phyloP scores from a whole-genome alignment of 306 rosid genomes.

The Betula pendula region DNA sequence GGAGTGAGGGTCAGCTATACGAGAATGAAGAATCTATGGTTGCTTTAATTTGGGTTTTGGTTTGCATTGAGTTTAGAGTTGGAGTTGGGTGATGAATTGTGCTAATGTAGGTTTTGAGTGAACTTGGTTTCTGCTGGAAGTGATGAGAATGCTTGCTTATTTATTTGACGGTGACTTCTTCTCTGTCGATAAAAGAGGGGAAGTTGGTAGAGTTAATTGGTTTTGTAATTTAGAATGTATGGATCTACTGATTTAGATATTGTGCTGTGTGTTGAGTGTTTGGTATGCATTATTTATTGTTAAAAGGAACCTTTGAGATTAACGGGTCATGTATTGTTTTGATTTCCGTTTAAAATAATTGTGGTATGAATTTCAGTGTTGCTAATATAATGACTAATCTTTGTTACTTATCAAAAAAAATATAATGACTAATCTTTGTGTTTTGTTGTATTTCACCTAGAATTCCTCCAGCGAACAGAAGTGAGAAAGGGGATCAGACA shows the following conservation, averaged over 20 bases:
- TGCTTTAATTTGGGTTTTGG: not conserved
- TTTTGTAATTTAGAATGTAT: not conserved
- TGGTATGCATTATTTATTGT: not conserved
- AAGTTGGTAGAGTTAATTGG: not conserved
- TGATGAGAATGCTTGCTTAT: not conserved
- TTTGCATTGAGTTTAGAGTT: not conserved
- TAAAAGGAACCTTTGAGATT: not conserved
- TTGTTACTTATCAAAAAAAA: too few relatives aligned
- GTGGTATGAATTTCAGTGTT: too few relatives aligned
- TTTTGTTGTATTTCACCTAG: constrained; percentile 37
- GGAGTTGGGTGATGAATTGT: not conserved
- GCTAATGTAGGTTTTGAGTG: not conserved
- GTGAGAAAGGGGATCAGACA: constrained; percentile 50
- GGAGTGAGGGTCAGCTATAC: not conserved
- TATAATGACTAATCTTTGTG: not conserved
- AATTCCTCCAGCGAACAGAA: constrained; percentile 58
- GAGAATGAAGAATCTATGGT: not conserved
- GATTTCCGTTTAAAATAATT: not conserved
- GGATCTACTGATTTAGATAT: not conserved
- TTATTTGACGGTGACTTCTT: not conserved
- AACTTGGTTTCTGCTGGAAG: not conserved
- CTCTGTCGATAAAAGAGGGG: not conserved
- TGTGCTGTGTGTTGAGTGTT: not conserved
- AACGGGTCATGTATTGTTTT: not conserved
- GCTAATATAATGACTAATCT: constrained; percentile 7